Conservation (phyloP, 148 eudicot species). For the Arctostaphylos glauca region DNA sequence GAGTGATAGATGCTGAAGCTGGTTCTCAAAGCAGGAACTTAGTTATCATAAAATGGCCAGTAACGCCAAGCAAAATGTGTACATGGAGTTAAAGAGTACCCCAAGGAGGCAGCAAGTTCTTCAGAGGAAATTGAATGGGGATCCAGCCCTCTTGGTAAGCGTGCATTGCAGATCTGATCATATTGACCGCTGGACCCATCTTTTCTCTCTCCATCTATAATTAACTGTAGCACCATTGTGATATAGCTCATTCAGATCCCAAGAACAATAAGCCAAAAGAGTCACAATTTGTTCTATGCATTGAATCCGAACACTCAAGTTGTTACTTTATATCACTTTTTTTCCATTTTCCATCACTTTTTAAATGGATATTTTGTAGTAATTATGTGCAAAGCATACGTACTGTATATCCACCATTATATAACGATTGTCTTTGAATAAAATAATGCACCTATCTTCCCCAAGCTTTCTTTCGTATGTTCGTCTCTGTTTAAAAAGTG, state of each 20-base stretch:
- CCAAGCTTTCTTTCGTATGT: not conserved
- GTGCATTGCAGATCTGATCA: conserved; percentile 94
- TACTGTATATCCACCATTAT: not conserved
- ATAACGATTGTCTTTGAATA: too few species aligned
- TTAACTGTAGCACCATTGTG: conserved; percentile 43
- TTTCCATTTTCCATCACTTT: not conserved
- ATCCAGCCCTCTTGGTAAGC: conserved; percentile 91
- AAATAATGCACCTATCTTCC: too few species aligned
- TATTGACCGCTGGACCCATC: conserved; percentile 66
- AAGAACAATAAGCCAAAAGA: not conserved
- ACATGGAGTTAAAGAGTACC: conserved; percentile 41
- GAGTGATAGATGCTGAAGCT: not conserved
- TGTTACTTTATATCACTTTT: not conserved
- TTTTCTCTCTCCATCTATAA: conserved; percentile 56
- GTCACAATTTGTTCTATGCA: not conserved
- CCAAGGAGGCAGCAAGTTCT: conserved; percentile 95
- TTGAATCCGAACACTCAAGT: not conserved
- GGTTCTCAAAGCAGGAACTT: not conserved
- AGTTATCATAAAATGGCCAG: not conserved
- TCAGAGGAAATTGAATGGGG: conserved; percentile 95
- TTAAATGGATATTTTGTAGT: not conserved
- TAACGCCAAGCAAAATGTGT: not conserved
- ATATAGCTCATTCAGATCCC: conserved; percentile 5
- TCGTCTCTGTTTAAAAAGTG: not conserved
- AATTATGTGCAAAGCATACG: not conserved